Evolutionary conservation across 2,329 filamentous ascomycete genomes (phyloP).

Genomic region (Aureobasidium sp.): DNA sequence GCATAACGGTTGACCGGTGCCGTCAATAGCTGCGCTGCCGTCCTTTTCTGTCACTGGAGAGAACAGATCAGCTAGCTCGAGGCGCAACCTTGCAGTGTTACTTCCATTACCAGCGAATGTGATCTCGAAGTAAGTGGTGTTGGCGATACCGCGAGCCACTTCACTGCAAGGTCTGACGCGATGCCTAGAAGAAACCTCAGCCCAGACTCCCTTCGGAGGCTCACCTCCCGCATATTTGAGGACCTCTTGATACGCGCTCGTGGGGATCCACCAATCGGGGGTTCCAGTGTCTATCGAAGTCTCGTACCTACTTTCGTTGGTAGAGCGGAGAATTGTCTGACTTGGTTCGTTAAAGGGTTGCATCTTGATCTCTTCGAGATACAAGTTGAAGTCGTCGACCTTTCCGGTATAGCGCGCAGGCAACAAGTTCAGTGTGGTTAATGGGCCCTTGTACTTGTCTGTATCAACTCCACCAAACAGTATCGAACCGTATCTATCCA

Average conservation of each 20-base stretch:
- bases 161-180: background rate
- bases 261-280: too few species aligned
- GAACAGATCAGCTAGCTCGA: background rate
- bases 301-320: background rate
- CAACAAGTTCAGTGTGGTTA: slow-evolving; percentile 18
- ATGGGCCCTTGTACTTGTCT: slow-evolving; percentile 20
- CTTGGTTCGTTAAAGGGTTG: background rate
- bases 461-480: slow-evolving; percentile 29
- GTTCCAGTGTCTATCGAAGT: slow-evolving; percentile 26
- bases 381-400: background rate
- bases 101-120: background rate
- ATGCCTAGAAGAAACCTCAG: background rate
- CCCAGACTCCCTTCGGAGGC: background rate
- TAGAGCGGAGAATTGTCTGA: slow-evolving; percentile 7
- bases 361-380: background rate
- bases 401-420: background rate
- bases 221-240: too few species aligned
- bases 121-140: background rate
- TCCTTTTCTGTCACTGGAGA: background rate
- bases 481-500: slow-evolving; percentile 21
- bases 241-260: too few species aligned
- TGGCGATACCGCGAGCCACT: background rate
- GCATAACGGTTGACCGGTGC: background rate
- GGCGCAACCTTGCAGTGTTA: background rate
- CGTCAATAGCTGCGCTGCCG: background rate